Evolutionary conservation across 2,329 filamentous ascomycete species (phyloP).

Genomic region (Thielaviopsis punctulata): DNA sequence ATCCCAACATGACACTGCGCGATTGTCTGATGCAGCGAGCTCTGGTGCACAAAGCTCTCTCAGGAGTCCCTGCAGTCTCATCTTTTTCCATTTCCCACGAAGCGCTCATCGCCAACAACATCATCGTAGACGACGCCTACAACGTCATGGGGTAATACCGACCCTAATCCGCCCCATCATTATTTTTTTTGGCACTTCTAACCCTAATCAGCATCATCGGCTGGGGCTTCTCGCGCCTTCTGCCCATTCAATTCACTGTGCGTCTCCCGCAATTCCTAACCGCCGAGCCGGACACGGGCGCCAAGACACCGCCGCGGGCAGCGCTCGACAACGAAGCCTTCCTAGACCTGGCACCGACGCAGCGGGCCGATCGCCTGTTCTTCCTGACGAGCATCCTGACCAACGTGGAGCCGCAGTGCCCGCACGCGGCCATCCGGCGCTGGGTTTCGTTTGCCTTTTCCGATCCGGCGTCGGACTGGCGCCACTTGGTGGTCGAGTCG

Average conservation of each 20-base stretch:
- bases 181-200: not conserved
- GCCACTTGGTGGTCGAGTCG: slow-evolving; percentile 8
- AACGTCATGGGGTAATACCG: slow-evolving; percentile 3
- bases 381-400: slow-evolving; percentile 71
- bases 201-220: slow-evolving; percentile 4
- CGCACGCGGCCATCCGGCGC: slow-evolving; percentile 4
- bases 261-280: slow-evolving; percentile 9
- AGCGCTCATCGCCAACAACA: slow-evolving; percentile 5
- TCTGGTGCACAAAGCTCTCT: slow-evolving; percentile 6
- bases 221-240: slow-evolving; percentile 6
- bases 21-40: slow-evolving; percentile 5
- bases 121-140: slow-evolving; percentile 6
- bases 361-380: slow-evolving; percentile 4
- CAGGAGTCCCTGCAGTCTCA: slow-evolving; percentile 1
- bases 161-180: not conserved
- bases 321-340: not conserved
- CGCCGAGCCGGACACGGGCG: not conserved
- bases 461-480: slow-evolving; percentile 2
- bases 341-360: not conserved
- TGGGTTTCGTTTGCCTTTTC: slow-evolving; percentile 10
- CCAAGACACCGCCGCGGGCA: not conserved
- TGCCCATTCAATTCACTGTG: slow-evolving; percentile 8
- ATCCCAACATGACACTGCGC: not conserved
- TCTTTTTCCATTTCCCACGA: slow-evolving; percentile 10
- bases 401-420: slow-evolving; percentile 50